Evolutionary conservation across 2,329 filamentous ascomycete species (phyloP), one percentile per base, ranked within the genome.

Genomic region (Calonectria crousiana): DNA sequence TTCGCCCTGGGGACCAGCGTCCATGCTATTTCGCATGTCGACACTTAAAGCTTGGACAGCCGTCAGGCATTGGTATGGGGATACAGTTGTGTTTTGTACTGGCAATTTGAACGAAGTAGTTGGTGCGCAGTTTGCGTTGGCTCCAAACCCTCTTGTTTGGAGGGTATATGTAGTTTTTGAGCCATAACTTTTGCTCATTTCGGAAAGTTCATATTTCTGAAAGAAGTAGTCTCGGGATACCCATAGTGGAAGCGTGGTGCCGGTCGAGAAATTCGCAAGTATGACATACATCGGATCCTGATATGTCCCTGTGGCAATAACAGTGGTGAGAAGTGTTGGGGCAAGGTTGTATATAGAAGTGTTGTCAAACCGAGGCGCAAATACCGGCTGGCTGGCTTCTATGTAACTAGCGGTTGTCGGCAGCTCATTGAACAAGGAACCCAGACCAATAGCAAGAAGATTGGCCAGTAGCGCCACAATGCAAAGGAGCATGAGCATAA

Each of bases 171-270:
- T 60, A 0, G 52, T 26, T 8, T 58, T 13, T 9, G 32, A n/a
- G 23, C 26, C 30, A 1, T 32, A 28, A 14, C 75, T 67, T 4
- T 36, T 38, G 6, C 16, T 44, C 10, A 16, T 16, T 0, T 49
- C 23, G 2, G 47, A 20, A 4, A 82, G 1, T 0, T 75, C 20
- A 32, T 89, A 85, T 0, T 89, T 88, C 0, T 90, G 72, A 56
- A 91, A 92, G 13, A 86, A 88, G 16, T 84, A 85, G 0, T 84
- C 76, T 0, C 80, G 32, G 1, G 89, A 86, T 0, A 87, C 84
- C 91, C 91, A 92, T 0, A 89, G 78, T 0, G 89, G 88, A 0
- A 92, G 79, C 0, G 83, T 75, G 0, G 88, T 90, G 0, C 83
- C 82, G 0, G 79, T 75, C 0, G 86, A 87, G 0, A 87, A 56